A percentile compares a stretch with the other conserved stretches of the same genome.
phyloP scores from a whole-genome alignment of 768 basidiomycete species.

The Lactifluus subvellereus region DNA sequence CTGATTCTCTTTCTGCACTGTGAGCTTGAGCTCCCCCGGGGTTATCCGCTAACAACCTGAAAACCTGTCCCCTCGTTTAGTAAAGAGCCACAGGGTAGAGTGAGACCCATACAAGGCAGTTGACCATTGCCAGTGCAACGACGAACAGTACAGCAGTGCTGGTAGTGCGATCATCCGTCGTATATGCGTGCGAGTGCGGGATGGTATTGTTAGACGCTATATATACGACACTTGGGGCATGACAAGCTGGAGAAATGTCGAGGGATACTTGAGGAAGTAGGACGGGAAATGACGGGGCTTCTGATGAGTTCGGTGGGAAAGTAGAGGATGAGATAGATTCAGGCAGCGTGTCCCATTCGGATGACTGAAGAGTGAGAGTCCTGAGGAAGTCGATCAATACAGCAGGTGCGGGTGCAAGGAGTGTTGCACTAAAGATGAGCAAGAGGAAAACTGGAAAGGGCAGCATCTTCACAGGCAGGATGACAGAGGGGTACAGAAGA shows the following conservation, averaged over 20 bases:
- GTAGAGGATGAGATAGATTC: background rate
- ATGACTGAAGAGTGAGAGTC: background rate
- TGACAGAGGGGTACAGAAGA: background rate
- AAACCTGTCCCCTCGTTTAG: slow-evolving; percentile 11
- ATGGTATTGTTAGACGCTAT: background rate
- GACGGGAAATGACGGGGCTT: background rate
- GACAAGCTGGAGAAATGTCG: background rate
- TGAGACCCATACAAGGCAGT: slow-evolving; percentile 5
- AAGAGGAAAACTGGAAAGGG: slow-evolving; percentile 13
- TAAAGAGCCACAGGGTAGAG: background rate
- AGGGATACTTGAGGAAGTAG: background rate
- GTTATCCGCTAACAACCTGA: background rate
- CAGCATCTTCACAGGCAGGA: slow-evolving; percentile 2
- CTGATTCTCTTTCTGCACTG: background rate
- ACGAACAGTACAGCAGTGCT: background rate
- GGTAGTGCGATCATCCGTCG: background rate
- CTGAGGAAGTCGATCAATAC: slow-evolving; percentile 5
- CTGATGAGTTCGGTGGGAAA: background rate
- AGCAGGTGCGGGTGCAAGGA: slow-evolving; percentile 8
- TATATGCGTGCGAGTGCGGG: background rate
- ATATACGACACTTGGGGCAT: background rate
- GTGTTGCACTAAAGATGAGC: slow-evolving; percentile 5
- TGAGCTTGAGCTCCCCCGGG: background rate
- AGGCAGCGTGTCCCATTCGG: background rate
- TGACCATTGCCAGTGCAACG: slow-evolving; percentile 8